Evolutionary conservation across 1,139 yeast species (phyloP).

Genomic region (Hemisphaericaspora subhashii): DNA sequence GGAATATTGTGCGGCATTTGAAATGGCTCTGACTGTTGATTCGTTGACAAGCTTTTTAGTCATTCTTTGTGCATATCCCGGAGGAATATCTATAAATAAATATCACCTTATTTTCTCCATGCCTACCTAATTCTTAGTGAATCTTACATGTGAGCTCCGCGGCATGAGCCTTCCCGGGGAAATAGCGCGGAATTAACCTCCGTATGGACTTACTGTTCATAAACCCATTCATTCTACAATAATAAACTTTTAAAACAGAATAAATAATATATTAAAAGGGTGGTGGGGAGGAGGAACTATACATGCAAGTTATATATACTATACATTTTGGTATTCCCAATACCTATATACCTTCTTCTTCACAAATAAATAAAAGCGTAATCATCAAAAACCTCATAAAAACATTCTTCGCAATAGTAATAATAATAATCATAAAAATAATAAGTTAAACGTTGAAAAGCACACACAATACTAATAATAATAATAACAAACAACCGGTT

Average conservation of each 20-base stretch:
- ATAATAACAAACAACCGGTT: not conserved
- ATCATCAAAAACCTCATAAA: constrained; percentile 2
- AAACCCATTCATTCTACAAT: not conserved
- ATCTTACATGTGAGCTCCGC: no score
- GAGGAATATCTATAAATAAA: no score
- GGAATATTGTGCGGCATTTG: no score
- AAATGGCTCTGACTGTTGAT: no score
- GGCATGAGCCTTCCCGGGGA: not conserved
- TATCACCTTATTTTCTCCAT: no score
- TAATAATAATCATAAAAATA: not conserved
- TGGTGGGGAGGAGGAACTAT: not conserved
- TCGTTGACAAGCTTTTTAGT: no score
- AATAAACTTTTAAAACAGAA: not conserved
- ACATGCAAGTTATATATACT: not conserved
- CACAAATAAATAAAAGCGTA: constrained; percentile 3
- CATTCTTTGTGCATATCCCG: no score
- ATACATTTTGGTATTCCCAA: not conserved
- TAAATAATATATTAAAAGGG: no score
- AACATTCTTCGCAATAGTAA: not conserved
- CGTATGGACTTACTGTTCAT: no score
- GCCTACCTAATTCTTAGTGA: no score
- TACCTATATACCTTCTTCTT: not conserved
- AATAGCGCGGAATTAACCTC: not conserved
- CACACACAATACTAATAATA: not conserved
- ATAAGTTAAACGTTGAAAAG: no score